Conservation (phyloP, 495 filamentous ascomycete species). For the Astrothelium subdiscretum region DNA sequence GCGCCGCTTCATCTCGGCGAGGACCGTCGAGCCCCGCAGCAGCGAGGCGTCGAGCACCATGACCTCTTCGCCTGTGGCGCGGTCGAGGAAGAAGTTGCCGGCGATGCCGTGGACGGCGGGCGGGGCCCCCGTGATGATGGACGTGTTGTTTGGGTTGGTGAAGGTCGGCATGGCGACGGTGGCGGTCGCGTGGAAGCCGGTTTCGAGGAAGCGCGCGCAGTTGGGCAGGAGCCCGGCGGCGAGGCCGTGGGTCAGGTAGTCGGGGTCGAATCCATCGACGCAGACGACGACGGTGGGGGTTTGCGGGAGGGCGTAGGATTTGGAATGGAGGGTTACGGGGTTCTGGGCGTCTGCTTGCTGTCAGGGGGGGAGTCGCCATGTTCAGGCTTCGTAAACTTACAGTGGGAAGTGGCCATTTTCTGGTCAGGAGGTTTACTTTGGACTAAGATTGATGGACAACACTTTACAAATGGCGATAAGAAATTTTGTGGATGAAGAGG, state of each 20-base stretch:
- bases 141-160: constrained; percentile 30
- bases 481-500: too few species aligned
- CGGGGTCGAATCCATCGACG: constrained; percentile 30
- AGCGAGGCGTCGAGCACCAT: constrained; percentile 29
- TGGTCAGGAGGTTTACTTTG: too few species aligned
- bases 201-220: constrained; percentile 18
- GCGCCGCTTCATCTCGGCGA: constrained; percentile 25
- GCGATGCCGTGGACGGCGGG: constrained; percentile 26
- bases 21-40: constrained; percentile 26
- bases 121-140: constrained; percentile 28
- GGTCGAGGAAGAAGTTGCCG: constrained; percentile 31
- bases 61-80: constrained; percentile 23
- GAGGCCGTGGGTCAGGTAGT: constrained; percentile 24
- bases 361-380: neutral
- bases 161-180: constrained; percentile 30
- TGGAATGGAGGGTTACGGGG: constrained; percentile 1
- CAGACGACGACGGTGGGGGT: constrained; percentile 27
- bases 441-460: too few species aligned
- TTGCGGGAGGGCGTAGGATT: constrained; percentile 4
- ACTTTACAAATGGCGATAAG: too few species aligned
- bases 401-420: too few species aligned
- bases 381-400: neutral
- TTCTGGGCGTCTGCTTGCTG: neutral
- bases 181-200: constrained; percentile 26
- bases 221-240: constrained; percentile 23